Base-by-base conservation (phyloP, 1,139 yeast genomes). In the Yamadazyma diddensiae region DNA sequence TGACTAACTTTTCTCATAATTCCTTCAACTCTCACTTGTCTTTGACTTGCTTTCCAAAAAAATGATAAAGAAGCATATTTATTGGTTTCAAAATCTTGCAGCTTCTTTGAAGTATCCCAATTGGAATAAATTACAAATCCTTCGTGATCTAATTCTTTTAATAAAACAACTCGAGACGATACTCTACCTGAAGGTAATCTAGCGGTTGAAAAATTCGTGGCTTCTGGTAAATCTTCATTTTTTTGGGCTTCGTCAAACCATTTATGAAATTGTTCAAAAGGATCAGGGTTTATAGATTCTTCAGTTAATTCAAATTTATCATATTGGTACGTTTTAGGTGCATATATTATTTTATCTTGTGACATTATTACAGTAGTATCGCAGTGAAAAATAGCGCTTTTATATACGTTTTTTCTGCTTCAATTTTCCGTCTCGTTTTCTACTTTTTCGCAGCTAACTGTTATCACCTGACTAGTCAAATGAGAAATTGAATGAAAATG, bases 1-100 rank as follows among this genome's bases (percentile, higher is more conserved):
- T 80, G 70, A 20, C 78, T 66, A 21, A 90, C 83, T 41, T 72
- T 75, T 55, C 85, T 94, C 51, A 87, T 80, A 9, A 65, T 47
- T 21, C 98, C 98, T 57, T 92, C 98, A 9, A 92, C 82, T 42
- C 98, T 73, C 6, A 92, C 95, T 59, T 88, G 97, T 44, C 97
- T 78, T 60, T 92, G 96, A 28, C 82, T 57, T 43, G 78, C 79
- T 35, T 85, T 86, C 97, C 98, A 92, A 62, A 88, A 90, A 56
- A 90, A 94, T n/a, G 82, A 82, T 43, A 92, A 64, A 1, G 94
- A 77, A 1, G 90, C 97, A 52, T 75, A 73, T 42, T 85, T 83
- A 56, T 92, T 92, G 26, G 82, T 63, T 24, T 62, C 63, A 40
- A 79, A 65, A 55, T 90, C 97, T 31, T 62, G 55, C 17, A 82